phyloP scores from a whole-genome alignment of 305 asterid genomes.

The Withania somnifera region DNA sequence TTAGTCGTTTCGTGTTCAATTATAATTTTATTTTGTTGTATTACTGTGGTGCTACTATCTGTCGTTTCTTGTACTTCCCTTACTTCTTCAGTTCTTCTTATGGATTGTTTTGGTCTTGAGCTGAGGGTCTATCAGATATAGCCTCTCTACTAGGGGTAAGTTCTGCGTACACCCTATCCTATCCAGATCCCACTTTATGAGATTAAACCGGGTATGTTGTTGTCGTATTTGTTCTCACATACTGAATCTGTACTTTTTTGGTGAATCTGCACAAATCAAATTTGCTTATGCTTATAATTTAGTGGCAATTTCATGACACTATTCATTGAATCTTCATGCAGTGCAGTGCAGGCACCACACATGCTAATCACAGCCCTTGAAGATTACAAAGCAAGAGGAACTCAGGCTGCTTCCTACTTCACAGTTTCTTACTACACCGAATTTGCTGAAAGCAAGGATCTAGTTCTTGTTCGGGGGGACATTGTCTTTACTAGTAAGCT shows the following conservation, averaged over 20 bases:
- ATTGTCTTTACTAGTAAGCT: slow-evolving; percentile 82
- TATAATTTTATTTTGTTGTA: too few species aligned
- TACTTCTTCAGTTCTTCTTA: too few species aligned
- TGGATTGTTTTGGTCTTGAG: too few species aligned
- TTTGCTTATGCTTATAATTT: neutral
- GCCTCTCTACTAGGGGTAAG: too few species aligned
- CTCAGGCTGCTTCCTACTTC: slow-evolving; percentile 87
- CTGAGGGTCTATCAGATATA: too few species aligned
- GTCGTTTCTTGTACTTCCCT: too few species aligned
- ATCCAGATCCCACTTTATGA: too few species aligned
- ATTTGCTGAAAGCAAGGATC: slow-evolving; percentile 73
- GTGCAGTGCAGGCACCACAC: slow-evolving; percentile 91
- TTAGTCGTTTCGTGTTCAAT: too few species aligned
- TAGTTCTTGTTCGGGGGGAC: slow-evolving; percentile 85
- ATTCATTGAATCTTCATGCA: slow-evolving; percentile 24
- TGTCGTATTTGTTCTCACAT: neutral
- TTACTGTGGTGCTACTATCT: too few species aligned
- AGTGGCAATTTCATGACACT: too few species aligned
- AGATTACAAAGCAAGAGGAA: slow-evolving; percentile 91
- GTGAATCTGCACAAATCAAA: neutral
- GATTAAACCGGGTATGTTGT: too few species aligned
- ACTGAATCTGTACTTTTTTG: neutral
- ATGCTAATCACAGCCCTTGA: slow-evolving; percentile 87
- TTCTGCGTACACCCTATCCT: too few species aligned
- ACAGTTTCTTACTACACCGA: slow-evolving; percentile 68